These are phyloP conservation scores for Thalassiosira pacifica DNA, from an alignment of 352 stramenopile genomes.

Conservation along the genomic window DNA sequence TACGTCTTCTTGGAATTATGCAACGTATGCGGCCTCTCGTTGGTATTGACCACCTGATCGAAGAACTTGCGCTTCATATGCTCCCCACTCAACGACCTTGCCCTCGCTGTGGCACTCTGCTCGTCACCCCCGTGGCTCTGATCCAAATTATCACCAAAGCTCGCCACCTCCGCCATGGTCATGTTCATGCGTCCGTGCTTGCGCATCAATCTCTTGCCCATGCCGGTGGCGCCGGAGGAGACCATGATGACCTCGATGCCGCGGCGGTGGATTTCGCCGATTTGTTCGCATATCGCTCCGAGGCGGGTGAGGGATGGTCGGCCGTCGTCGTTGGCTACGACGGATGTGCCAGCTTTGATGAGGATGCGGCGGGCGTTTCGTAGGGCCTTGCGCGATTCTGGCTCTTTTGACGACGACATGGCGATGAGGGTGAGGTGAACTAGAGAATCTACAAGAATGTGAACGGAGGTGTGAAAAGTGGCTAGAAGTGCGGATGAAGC, in stretches of 20 bases:
- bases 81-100: conserved; percentile 16
- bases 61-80: conserved; percentile 37
- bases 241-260: conserved; percentile 90
- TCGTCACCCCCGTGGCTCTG: not conserved
- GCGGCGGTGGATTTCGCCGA: conserved; percentile 90
- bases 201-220: conserved; percentile 92
- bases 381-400: conserved; percentile 66
- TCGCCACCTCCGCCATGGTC: conserved; percentile 90
- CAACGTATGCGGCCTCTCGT: conserved; percentile 68
- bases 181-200: conserved; percentile 93
- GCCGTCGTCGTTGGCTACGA: conserved; percentile 93
- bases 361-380: conserved; percentile 88
- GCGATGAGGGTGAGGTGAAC: too few species aligned
- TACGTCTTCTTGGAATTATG: conserved; percentile 85
- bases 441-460: too few species aligned
- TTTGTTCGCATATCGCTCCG: conserved; percentile 92
- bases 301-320: conserved; percentile 90
- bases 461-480: too few species aligned
- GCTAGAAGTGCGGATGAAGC: too few species aligned
- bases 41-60: conserved; percentile 37
- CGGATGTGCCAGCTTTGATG: conserved; percentile 95
- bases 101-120: not conserved
- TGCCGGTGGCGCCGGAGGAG: conserved; percentile 92
- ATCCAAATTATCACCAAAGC: conserved; percentile 87
- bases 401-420: conserved; percentile 47